Base-by-base conservation (phyloP, 2,329 filamentous ascomycete genomes). In the Davidsoniella eucalypti region DNA sequence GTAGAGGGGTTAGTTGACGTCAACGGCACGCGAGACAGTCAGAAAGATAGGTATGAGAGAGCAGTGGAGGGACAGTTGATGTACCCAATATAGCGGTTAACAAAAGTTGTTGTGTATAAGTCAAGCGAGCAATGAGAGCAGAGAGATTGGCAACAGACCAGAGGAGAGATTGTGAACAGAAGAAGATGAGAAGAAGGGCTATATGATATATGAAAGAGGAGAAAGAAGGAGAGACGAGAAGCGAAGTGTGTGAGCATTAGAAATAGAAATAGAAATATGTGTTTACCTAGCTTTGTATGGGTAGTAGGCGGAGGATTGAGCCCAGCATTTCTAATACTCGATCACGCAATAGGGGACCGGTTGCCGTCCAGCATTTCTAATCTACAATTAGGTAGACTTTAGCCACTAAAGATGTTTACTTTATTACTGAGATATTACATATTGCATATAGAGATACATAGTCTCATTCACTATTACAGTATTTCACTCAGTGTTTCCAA, bases 291-390 rank as follows among this genome's bases (percentile, higher is more conserved):
- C 26, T 33, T 33, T 33, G 26, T 33, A 8, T 43, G 29, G 54
- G 36, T 49, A 18, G 33, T 36, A 39, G 48, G 49, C 25, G 44
- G 23, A 36, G 42, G 45, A 51, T 21, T 46, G 51, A 46, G 50
- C 36, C 44, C 54, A 50, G 50, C 40, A 46, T 53, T 53, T 45
- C 50, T 16, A 21, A 40, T 21, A 53, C 46, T 46, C 37, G 51
- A 53, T 50, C 51, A 53, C 51, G 51, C 51, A 53, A 53, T 53
- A 46, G 38, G 21, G 6, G 26, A 33, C 26, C 10, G 26, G 26
- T 33, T 33, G 26, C 26, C 26, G 26, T 33, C 26, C 4, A 33
- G 26, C 26, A 33, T 33, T 33, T 33, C 26, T 12, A 33, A 33
- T 33, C 21, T 21, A 21, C 21, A 21, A 21, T 33, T 12, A 10